Evolutionary conservation across 2,329 filamentous ascomycete species (phyloP).

Genomic region (Aphanocladium album): DNA sequence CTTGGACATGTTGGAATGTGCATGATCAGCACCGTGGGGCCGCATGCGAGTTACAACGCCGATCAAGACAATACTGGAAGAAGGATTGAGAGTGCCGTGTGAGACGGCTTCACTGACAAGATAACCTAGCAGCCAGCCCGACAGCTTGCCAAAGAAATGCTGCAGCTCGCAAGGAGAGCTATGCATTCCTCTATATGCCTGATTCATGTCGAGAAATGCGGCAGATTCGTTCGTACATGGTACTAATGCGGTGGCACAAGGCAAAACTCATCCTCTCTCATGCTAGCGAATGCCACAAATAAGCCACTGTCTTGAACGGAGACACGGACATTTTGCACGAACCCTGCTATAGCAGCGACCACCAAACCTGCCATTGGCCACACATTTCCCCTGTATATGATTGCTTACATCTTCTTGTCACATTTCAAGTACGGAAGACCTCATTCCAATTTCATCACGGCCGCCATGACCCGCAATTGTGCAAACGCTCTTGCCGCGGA

Average conservation of each 20-base stretch:
- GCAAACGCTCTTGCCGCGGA: too few species aligned
- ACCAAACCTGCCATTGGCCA: not conserved
- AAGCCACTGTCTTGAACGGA: not conserved
- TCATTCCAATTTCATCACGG: too few species aligned
- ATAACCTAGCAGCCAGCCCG: not conserved
- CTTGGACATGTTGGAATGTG: not conserved
- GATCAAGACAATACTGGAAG: not conserved
- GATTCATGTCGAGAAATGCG: not conserved
- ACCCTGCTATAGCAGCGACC: not conserved
- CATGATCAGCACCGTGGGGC: not conserved
- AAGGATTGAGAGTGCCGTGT: not conserved
- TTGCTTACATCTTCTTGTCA: not conserved
- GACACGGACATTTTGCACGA: not conserved
- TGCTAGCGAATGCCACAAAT: not conserved
- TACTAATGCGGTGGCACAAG: not conserved
- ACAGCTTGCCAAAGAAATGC: not conserved
- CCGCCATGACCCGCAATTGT: too few species aligned
- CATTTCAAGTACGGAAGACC: not conserved
- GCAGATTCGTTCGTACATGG: not conserved
- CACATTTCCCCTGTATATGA: not conserved
- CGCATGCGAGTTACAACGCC: not conserved
- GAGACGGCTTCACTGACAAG: not conserved
- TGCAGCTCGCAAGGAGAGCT: not conserved
- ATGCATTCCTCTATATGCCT: not conserved
- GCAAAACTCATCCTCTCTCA: not conserved